Percentiles rank a stretch among this genome's conserved stretches.
These are phyloP conservation scores for Debaryomyces prosopidis DNA, from an alignment of 805 yeast genomes.

Conservation along the genomic window DNA sequence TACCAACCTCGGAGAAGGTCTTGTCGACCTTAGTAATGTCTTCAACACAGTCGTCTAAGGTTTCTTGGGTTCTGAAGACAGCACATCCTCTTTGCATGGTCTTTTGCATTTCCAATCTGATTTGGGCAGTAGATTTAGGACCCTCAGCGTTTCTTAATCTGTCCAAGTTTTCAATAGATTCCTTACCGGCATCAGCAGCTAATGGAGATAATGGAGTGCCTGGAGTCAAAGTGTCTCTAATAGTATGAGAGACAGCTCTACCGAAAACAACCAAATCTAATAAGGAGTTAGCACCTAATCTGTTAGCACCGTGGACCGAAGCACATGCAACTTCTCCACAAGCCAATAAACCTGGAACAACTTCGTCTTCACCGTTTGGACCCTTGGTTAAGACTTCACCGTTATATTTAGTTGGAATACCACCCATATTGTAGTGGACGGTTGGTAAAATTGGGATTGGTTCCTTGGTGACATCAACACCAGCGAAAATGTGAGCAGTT, in stretches of 20 bases:
- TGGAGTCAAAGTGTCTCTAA: conserved; percentile 81
- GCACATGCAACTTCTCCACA: conserved; percentile 99
- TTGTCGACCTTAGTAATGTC: conserved; percentile 75
- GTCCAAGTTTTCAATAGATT: conserved; percentile 88
- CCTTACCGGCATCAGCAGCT: conserved; percentile 85
- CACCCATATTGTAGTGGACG: conserved; percentile 99
- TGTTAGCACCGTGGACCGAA: conserved; percentile 98
- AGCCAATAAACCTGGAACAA: conserved; percentile 91
- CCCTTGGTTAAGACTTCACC: conserved; percentile 90
- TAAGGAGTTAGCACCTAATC: conserved; percentile 97
- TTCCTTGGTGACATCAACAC: conserved; percentile 98
- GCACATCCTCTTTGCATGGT: conserved; percentile 97
- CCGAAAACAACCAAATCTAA: conserved; percentile 97
- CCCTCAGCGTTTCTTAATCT: conserved; percentile 84
- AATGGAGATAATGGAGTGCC: conserved; percentile 82
- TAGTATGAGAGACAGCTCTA: conserved; percentile 95
- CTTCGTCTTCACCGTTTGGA: conserved; percentile 83
- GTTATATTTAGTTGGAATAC: conserved; percentile 96
- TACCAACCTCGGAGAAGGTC: conserved; percentile 71
- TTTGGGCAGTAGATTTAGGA: conserved; percentile 76
- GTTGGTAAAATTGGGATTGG: conserved; percentile 98
- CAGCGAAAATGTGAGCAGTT: conserved; percentile 97
- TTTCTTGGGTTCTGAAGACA: conserved; percentile 91
- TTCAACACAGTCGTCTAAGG: conserved; percentile 87
- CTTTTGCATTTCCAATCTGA: conserved; percentile 90